Conservation (phyloP, 441 rosid genomes). For the Gossypium aridum region DNA sequence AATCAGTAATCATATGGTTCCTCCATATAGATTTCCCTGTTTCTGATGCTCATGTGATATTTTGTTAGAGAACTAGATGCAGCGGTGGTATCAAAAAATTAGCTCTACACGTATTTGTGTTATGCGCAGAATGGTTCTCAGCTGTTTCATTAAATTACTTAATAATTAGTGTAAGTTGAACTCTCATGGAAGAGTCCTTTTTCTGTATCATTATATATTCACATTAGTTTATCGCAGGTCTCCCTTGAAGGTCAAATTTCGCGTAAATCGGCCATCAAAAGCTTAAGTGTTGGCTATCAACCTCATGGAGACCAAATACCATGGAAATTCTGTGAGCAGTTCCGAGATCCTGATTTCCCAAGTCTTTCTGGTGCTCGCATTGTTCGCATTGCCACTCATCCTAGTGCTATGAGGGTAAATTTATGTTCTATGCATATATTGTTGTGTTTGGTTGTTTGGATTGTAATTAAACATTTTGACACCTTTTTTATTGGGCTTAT, state of each 20-base stretch:
- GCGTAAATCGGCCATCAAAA: conserved; percentile 64
- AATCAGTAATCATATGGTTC: neutral
- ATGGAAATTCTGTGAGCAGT: conserved; percentile 60
- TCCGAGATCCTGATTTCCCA: conserved; percentile 77
- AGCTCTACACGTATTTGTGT: neutral
- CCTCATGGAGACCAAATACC: conserved; percentile 96
- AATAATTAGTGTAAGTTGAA: neutral
- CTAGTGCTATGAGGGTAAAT: conserved; percentile 90
- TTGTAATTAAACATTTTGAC: conserved; percentile 11
- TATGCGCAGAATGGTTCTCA: neutral
- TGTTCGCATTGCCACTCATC: conserved; percentile 97
- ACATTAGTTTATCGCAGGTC: conserved; percentile 39
- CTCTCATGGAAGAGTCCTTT: neutral
- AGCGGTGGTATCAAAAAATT: neutral
- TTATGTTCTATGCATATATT: neutral
- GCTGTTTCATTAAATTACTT: neutral
- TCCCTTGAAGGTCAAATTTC: conserved; percentile 96
- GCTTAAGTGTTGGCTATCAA: conserved; percentile 74
- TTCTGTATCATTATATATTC: neutral
- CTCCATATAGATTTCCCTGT: neutral
- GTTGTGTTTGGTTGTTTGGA: neutral
- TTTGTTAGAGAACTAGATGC: neutral
- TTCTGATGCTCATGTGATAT: neutral
- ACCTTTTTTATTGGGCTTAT: conserved; percentile 17
- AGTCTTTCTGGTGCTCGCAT: conserved; percentile 94